Evolutionary conservation across 192 early-diverging fungal genomes (phyloP).

Genomic region (Podila horticola): DNA sequence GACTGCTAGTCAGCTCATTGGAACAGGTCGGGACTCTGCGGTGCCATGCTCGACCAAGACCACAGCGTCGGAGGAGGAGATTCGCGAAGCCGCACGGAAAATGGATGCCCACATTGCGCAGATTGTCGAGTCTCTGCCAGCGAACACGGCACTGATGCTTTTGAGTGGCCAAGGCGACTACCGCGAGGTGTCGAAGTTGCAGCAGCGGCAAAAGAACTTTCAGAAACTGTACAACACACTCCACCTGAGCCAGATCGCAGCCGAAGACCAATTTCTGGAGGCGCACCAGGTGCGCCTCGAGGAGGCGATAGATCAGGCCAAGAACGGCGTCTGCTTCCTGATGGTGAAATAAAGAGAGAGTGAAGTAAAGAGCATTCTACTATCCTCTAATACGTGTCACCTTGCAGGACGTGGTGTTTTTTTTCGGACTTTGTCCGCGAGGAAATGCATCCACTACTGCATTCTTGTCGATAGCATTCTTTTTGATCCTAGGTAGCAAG

Average conservation of each 20-base stretch:
- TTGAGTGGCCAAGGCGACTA: constrained; percentile 54
- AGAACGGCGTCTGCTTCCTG: constrained; percentile 48
- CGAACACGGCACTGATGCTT: constrained; percentile 50
- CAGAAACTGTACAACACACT: constrained; percentile 39
- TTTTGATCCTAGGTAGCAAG: no score
- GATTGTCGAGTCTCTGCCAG: constrained; percentile 50
- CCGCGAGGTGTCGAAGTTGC: constrained; percentile 24
- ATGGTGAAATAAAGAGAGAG: constrained; percentile 35
- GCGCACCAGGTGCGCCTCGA: constrained; percentile 30
- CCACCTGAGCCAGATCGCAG: constrained; percentile 21
- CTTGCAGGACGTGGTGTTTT: no score
- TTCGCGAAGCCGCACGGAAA: constrained; percentile 15
- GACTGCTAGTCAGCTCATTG: neutral
- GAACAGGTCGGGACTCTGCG: neutral
- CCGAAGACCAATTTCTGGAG: constrained; percentile 35
- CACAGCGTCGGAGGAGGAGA: constrained; percentile 18
- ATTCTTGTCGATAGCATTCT: no score
- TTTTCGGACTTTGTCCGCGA: no score
- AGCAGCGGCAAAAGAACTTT: constrained; percentile 22
- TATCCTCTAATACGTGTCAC: neutral
- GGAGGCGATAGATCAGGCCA: constrained; percentile 25
- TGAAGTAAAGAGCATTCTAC: neutral
- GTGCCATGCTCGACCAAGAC: neutral
- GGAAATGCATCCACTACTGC: no score
- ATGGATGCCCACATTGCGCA: constrained; percentile 49